Evolutionary conservation across 441 rosid species (phyloP), one percentile per base, ranked within the genome.

Genomic region (Syzygium syzygioides): DNA sequence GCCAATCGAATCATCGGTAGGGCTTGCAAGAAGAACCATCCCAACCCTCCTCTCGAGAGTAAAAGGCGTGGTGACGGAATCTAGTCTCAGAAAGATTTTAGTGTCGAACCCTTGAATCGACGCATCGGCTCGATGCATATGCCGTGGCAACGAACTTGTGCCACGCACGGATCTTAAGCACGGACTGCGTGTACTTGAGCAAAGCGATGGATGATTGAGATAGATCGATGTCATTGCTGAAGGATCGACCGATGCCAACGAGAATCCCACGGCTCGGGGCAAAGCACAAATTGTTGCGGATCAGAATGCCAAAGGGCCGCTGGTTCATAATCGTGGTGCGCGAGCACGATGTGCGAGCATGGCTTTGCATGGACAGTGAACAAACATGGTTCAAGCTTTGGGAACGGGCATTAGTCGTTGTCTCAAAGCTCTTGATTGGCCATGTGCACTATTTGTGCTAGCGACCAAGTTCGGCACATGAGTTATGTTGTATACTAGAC

Each of bases 271-370:
- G 14, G 79, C 79, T 32, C n/a, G 10, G 79, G 79, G 14, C 45
- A 34, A 68, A 1, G 52, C n/a, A 76, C 1, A 23, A 0, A 76
- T 76, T 6, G 5, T 71, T 23, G 5, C 28, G 12, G 41, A 71
- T 71, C 9, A 1, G 5, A 37, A 37, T 37, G 28, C 80, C 14
- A 37, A 12, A 17, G 9, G 83, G 7, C 3, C 1, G 14, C 3
- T 3, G 5, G 28, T 12, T 71, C 26, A 5, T 1, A 1, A 62
- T 18, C 3, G 0, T 10, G 48, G 45, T 18, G 48, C 79, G 4
- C 14, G 4, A 9, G 4, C 8, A 20, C 0, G 4, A 1, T 20
- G 50, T 50, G 20, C 9, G 4, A 37, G 50, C 80, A 71, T 11
- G 28, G 28, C 28, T n/a, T 71, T 71, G 50, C 50, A 37, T 37